Conservation (phyloP, 371 early-diverging fungal species). For the Mortierella sp. region DNA sequence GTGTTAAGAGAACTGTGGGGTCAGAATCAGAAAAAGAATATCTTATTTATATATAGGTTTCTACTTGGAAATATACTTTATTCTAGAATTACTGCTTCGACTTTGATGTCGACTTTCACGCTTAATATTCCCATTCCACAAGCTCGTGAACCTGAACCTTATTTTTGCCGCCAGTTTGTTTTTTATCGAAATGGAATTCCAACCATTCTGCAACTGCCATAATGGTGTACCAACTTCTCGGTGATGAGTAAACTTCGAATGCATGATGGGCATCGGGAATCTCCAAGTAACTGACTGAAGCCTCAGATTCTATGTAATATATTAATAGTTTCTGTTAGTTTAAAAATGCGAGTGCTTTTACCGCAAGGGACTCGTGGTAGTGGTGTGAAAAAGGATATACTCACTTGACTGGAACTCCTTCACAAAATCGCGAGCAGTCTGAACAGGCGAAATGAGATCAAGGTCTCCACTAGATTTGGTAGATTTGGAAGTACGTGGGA, state of each 20-base stretch:
- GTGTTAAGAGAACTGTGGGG: too few relatives aligned
- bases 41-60: neutral
- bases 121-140: constrained; percentile 42
- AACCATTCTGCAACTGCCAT: constrained; percentile 56
- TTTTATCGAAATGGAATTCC: constrained; percentile 24
- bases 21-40: too few relatives aligned
- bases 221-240: constrained; percentile 49
- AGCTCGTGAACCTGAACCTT: constrained; percentile 33
- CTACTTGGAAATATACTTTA: neutral
- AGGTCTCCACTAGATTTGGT: constrained; percentile 43
- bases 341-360: neutral
- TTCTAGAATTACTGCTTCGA: too few relatives aligned
- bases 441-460: constrained; percentile 33
- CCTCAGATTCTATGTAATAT: constrained; percentile 18
- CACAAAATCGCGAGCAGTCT: constrained; percentile 51
- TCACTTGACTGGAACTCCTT: constrained; percentile 34
- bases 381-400: neutral
- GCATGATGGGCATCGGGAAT: constrained; percentile 51
- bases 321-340: neutral
- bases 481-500: too few relatives aligned
- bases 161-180: neutral
- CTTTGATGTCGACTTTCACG: neutral
- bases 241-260: constrained; percentile 48
- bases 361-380: neutral
- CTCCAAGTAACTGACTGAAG: constrained; percentile 33